Base-by-base conservation (phyloP, 257 asterid species). In the Salvia rosmarinus region DNA sequence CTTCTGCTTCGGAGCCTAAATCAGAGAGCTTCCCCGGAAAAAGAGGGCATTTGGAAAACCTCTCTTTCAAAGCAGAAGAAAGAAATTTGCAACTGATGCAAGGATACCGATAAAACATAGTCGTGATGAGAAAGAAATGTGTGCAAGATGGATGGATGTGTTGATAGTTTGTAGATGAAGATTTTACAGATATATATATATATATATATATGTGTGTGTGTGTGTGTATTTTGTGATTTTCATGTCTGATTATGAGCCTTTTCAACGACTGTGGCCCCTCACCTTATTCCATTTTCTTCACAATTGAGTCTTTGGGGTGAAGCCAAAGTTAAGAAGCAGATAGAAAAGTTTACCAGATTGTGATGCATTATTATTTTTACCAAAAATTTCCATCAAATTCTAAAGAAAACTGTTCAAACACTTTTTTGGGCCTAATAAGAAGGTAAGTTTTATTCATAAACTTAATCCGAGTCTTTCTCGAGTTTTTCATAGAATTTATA, bases 1-100 rank as follows among this genome's bases (percentile, higher is more conserved):
- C 82, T n/a, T 85, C 87, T 14, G 81, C 79, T 56, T 84, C 86
- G 3, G 77, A 68, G 71, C 62, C 66, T 0, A 82, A 75, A 64
- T 68, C 67, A 0, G 88, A 80, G 73, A 66, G 74, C 55, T 69
- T 84, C 25, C 75, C 88, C 6, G 57, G 77, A 65, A 77, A 88
- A 57, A 82, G 68, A 13, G 66, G 82, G 79, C 92, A 87, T 54
- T 70, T 84, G 64, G 86, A 54, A 64, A 87, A 82, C 32, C 84
- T 82, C 67, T 80, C 85, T 81, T 80, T 88, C 47, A 85, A 70
- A 44, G 81, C 68, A 63, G 85, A 73, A 8, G 91, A 76, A 62
- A 86, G 77, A 81, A 63, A 84, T 67, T 81, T 87, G 87, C 89
- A 85, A 68, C 77, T 86, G 76, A 80, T 82, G 16, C 83, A 77